Evolutionary conservation across 2,329 filamentous ascomycete genomes (phyloP), one percentile per base, ranked within the genome.

Genomic region (Neodidymelliopsis sp.): DNA sequence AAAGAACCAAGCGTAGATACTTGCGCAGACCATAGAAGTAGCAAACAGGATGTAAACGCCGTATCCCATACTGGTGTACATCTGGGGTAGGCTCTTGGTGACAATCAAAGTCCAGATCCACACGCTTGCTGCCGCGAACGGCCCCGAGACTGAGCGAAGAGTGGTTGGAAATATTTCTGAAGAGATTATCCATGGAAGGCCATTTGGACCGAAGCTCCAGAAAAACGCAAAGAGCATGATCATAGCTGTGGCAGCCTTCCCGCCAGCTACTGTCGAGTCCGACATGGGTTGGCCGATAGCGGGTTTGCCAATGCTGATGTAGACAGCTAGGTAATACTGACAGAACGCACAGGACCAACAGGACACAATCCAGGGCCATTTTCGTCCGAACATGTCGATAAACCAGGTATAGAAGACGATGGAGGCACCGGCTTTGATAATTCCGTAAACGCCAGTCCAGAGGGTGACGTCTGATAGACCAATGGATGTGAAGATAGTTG

Each of bases 141-240:
- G 47, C 4, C 47, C 1, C 90, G 41, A 38, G 43, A 50, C 31
- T 2, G 47, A 62, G 4, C 86, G 79, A 15, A 84, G 82, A 71
- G 86, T 87, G 54, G 85, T 82, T 63, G 87, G 84, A 69, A 90
- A 91, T 79, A 91, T 90, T 71, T 91, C 87, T 0, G 68, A 70
- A 75, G 89, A 89, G 63, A 89, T 74, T 23, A 91, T 86, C 88
- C 88, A 91, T 0, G 87, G 87, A 0, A 85, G 88, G 2, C 86
- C 86, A 66, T 89, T 89, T 4, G 46, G 39, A 5, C 31, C 38
- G 11, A 49, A 36, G 4, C 13, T 16, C 47, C 47, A 50, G 2
- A 41, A 40, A 6, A 41, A 40, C 4, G 40, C 72, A 29, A 74
- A 75, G 7, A 75, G 69, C 72, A 74, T 74, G 24, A 75, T 74